These are phyloP conservation scores for Tilletia caries DNA, from an alignment of 1,284 basidiomycete species.

Conservation along the genomic window DNA sequence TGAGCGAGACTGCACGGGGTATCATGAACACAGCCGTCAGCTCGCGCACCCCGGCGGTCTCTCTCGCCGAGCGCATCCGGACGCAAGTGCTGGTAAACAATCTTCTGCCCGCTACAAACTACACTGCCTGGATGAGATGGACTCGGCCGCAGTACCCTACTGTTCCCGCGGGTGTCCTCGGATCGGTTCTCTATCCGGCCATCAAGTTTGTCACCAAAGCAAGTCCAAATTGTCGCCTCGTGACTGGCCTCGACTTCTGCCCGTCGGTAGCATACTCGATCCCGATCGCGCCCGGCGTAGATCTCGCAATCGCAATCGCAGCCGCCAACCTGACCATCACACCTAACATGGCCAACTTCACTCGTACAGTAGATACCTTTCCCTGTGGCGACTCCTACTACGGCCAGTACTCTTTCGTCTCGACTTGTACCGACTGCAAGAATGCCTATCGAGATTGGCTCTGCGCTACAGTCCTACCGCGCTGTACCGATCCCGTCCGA, in stretches of 20 bases:
- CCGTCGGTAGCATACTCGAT: constrained; percentile 56
- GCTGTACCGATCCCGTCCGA: constrained; percentile 51
- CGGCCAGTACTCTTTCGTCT: constrained; percentile 54
- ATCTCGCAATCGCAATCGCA: constrained; percentile 40
- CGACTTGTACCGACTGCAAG: constrained; percentile 54
- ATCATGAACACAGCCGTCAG: constrained; percentile 25
- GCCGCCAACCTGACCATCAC: constrained; percentile 48
- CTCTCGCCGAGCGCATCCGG: constrained; percentile 5
- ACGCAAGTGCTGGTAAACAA: constrained; percentile 37
- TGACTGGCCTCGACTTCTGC: constrained; percentile 54
- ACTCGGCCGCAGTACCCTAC: constrained; percentile 21
- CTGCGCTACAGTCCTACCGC: constrained; percentile 55
- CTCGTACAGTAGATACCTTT: constrained; percentile 54
- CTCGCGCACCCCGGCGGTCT: constrained; percentile 20
- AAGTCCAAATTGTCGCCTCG: constrained; percentile 48
- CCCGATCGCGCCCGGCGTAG: constrained; percentile 47
- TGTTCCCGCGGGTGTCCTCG: constrained; percentile 3
- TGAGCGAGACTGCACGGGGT: constrained; percentile 41
- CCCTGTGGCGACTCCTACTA: constrained; percentile 51
- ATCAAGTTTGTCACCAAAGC: constrained; percentile 53
- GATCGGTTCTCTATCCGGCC: constrained; percentile 35
- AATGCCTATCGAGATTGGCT: constrained; percentile 54
- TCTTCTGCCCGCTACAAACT: constrained; percentile 48
- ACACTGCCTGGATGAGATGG: constrained; percentile 54
- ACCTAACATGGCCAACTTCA: constrained; percentile 53